Percentiles rank a stretch among this genome's conserved stretches.
Conservation (phyloP, 192 early-diverging fungal species). For the Coemansia asiatica region DNA sequence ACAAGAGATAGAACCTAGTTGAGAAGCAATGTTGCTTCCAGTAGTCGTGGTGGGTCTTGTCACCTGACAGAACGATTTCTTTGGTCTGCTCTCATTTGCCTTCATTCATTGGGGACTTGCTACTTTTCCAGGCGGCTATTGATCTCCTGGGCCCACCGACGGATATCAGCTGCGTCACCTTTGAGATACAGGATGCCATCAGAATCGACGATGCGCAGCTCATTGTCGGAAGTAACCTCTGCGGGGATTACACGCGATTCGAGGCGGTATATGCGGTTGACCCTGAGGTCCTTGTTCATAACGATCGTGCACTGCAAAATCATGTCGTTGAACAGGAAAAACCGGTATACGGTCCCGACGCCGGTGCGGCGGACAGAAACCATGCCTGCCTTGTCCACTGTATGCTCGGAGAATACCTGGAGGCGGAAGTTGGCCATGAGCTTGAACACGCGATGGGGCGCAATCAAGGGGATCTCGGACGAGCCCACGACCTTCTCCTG, state of each 20-base stretch:
- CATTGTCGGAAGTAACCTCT: constrained; percentile 31
- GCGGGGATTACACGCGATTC: constrained; percentile 36
- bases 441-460: constrained; percentile 59
- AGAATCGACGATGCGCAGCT: constrained; percentile 44
- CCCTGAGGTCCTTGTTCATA: constrained; percentile 41
- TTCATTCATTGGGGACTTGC: too few species aligned
- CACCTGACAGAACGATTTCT: neutral
- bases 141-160: constrained; percentile 48
- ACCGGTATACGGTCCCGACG: constrained; percentile 50
- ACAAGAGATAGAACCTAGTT: too few species aligned
- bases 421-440: constrained; percentile 56
- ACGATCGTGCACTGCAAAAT: constrained; percentile 58
- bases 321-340: constrained; percentile 74
- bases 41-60: constrained; percentile 1
- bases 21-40: neutral
- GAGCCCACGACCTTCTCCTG: constrained; percentile 58
- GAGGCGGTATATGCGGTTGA: constrained; percentile 39
- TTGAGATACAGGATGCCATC: constrained; percentile 47
- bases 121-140: constrained; percentile 42
- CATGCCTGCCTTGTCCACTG: constrained; percentile 3
- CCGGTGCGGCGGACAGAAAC: constrained; percentile 27
- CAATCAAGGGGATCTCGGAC: constrained; percentile 46
- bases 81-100: too few species aligned
- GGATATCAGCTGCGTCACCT: constrained; percentile 26
- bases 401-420: constrained; percentile 27